Percentiles rank a stretch among this genome's conserved stretches.
These are phyloP conservation scores for Apiotrichum porosum DNA, from an alignment of 1,284 basidiomycete species.

Conservation along the genomic window DNA sequence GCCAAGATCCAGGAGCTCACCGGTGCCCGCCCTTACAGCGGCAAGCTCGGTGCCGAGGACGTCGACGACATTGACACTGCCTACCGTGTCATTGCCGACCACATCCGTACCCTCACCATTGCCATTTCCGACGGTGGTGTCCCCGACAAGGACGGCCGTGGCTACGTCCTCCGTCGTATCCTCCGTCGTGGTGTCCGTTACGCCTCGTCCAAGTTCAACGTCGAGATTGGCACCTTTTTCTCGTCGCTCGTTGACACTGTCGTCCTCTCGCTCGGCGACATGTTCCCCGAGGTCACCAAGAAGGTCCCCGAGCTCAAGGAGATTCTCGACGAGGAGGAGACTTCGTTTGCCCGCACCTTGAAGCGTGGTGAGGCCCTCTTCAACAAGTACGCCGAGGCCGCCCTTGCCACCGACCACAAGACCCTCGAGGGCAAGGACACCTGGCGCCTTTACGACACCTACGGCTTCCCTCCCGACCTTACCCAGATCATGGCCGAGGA, in stretches of 20 bases:
- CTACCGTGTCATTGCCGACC: conserved; percentile 94
- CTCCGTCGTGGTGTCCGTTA: conserved; percentile 88
- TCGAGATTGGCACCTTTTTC: conserved; percentile 93
- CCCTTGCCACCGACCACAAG: conserved; percentile 61
- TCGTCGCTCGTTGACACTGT: conserved; percentile 85
- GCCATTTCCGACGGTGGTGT: conserved; percentile 94
- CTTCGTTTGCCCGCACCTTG: conserved; percentile 91
- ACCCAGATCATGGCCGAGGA: conserved; percentile 98
- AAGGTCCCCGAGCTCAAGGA: conserved; percentile 83
- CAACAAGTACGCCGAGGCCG: conserved; percentile 76
- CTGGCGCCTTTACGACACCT: conserved; percentile 97
- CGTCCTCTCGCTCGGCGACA: conserved; percentile 78
- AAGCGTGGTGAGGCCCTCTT: conserved; percentile 97
- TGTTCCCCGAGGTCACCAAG: conserved; percentile 90
- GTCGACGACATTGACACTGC: conserved; percentile 93
- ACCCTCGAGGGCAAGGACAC: conserved; percentile 85
- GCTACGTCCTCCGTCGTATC: conserved; percentile 91
- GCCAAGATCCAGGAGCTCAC: conserved; percentile 82
- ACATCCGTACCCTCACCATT: conserved; percentile 91
- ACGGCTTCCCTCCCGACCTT: conserved; percentile 95
- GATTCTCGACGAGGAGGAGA: conserved; percentile 95
- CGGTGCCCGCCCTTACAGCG: conserved; percentile 77
- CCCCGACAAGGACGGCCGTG: conserved; percentile 91
- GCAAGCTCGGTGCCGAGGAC: conserved; percentile 90
- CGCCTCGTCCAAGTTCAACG: conserved; percentile 90